phyloP scores from a whole-genome alignment of 176 grass and related monocot species.

The Rhynchospora breviuscula region DNA sequence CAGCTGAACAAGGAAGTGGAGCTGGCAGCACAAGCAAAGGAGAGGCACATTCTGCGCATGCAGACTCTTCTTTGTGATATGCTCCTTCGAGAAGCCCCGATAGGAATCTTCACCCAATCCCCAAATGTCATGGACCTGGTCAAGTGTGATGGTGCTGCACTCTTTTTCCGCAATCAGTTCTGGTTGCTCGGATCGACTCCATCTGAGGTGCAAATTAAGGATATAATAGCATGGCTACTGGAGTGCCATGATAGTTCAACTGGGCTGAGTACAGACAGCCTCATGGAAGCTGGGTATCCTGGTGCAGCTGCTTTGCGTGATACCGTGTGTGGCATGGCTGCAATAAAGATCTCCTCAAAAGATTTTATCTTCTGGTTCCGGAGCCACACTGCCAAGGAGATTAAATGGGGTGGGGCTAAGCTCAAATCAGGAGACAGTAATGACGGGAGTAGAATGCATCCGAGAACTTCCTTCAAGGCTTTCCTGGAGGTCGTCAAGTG shows the following conservation, averaged over 20 bases:
- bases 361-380: constrained; percentile 98
- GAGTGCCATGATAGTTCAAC: constrained; percentile 86
- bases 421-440: constrained; percentile 49
- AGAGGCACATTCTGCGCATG: constrained; percentile 75
- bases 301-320: constrained; percentile 61
- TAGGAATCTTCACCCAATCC: constrained; percentile 81
- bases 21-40: constrained; percentile 68
- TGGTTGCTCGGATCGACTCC: constrained; percentile 56
- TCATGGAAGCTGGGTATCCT: constrained; percentile 83
- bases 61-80: constrained; percentile 94
- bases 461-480: constrained; percentile 87
- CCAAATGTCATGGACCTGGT: constrained; percentile 96
- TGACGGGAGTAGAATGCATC: constrained; percentile 76
- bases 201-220: constrained; percentile 64
- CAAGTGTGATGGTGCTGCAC: constrained; percentile 71
- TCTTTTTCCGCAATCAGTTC: constrained; percentile 77
- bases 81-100: constrained; percentile 70
- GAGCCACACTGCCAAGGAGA: constrained; percentile 81
- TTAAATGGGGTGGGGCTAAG: constrained; percentile 94
- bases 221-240: constrained; percentile 53
- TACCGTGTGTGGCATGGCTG: constrained; percentile 78
- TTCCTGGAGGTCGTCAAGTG: constrained; percentile 93
- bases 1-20: constrained; percentile 94
- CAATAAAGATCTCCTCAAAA: constrained; percentile 77
- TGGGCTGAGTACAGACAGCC: constrained; percentile 82